Evolutionary conservation across 768 basidiomycete genomes (phyloP), one percentile per base, ranked within the genome.

Genomic region (Collybiopsis confluens): DNA sequence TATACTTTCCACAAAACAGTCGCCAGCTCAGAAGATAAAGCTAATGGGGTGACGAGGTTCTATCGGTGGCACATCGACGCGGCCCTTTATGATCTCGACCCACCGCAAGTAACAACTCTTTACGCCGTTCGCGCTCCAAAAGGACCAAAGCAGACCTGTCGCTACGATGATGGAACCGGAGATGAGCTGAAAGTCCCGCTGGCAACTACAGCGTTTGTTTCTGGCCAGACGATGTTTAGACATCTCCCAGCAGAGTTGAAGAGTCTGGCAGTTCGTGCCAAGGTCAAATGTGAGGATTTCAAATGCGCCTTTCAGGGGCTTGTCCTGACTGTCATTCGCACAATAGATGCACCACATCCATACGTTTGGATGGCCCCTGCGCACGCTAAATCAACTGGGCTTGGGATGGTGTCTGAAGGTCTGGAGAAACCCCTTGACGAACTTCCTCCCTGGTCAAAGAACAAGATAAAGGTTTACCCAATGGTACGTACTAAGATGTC

Each of bases 121-220:
- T 54, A 59, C 58, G 80, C 40, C n/a, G 72, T 88, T 46, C 68
- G 52, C 2, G 81, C 85, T 2, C 85, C 86, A 4, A 47, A 70
- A 46, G 86, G 83, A 11, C 63, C 66, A 21, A 59, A 50, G 10
- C 86, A 88, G 70, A 73, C 62, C 3, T 72, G 74, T 41, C 67
- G 79, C 52, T 85, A 86, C 59, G 83, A 85, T 60, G 85, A 88
- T 63, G 85, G 83, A 2, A 83, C 85, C 7, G 82, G 80, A 4
- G 86, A 88, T 58, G 81, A 81, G 65, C 69, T 87, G 2, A 55
- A 71, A 5, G 86, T 87, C 0, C 86, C 85, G 16, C 75, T 86
- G 6, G 86, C 85, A 2, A 85, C 85, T 0, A 88, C 86, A 2
- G 78, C 76, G 5, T 81, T 77, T 70, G 64, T 68, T 55, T 69